phyloP scores from a whole-genome alignment of 2,329 filamentous ascomycete species.

The Hymenoscyphus linearis region DNA sequence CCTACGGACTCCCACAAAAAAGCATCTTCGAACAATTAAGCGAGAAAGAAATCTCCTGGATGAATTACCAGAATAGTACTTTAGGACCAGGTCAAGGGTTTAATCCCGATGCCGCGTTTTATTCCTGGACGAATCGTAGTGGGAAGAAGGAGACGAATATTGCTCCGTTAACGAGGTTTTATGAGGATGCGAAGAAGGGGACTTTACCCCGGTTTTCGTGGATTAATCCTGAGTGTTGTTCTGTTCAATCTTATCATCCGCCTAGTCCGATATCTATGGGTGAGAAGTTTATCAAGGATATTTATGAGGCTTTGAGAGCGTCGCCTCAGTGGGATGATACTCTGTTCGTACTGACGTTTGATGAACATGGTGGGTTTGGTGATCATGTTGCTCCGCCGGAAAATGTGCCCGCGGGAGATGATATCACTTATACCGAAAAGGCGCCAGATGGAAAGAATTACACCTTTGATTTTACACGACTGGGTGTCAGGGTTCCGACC shows the following conservation, averaged over 20 bases:
- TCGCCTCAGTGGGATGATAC: slow-evolving; percentile 43
- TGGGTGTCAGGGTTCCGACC: slow-evolving; percentile 41
- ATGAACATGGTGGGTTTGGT: slow-evolving; percentile 43
- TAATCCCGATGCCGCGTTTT: slow-evolving; percentile 40
- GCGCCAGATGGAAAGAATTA: slow-evolving; percentile 34
- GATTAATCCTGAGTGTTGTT: slow-evolving; percentile 47
- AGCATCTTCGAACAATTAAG: slow-evolving; percentile 39
- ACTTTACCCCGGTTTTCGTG: slow-evolving; percentile 41
- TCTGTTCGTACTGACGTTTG: slow-evolving; percentile 42
- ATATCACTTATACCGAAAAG: slow-evolving; percentile 34
- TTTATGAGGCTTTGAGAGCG: slow-evolving; percentile 40
- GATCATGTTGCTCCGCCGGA: slow-evolving; percentile 42
- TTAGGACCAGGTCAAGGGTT: slow-evolving; percentile 32
- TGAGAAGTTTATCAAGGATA: slow-evolving; percentile 40
- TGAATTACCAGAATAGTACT: slow-evolving; percentile 42
- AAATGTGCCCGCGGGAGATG: slow-evolving; percentile 35
- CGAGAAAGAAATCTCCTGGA: slow-evolving; percentile 39
- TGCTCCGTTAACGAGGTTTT: slow-evolving; percentile 38
- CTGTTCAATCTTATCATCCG: slow-evolving; percentile 43
- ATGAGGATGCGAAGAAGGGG: slow-evolving; percentile 39
- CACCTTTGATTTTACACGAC: slow-evolving; percentile 37
- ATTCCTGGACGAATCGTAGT: slow-evolving; percentile 36
- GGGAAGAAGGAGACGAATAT: slow-evolving; percentile 34
- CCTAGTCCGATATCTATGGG: slow-evolving; percentile 40
- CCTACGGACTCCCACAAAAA: slow-evolving; percentile 34